Conservation (phyloP, 768 basidiomycete species). For the Serendipita vermifera region DNA sequence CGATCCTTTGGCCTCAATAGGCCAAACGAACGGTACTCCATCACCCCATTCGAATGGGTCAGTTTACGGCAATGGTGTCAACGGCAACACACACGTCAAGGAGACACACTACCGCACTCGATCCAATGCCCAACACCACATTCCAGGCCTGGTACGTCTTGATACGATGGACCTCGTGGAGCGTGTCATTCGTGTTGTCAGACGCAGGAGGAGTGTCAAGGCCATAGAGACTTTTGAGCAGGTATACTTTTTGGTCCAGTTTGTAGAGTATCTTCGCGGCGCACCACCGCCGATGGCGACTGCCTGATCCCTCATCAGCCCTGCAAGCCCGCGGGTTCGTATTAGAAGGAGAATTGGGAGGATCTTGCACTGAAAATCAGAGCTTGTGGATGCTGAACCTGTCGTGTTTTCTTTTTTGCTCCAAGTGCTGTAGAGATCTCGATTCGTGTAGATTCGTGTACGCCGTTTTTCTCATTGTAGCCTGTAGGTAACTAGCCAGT, state of each 20-base stretch:
- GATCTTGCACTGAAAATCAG: too few relatives aligned
- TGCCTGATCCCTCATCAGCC: too few relatives aligned
- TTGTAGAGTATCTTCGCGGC: slow-evolving; percentile 44
- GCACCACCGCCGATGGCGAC: too few relatives aligned
- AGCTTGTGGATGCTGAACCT: too few relatives aligned
- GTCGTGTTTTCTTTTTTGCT: too few relatives aligned
- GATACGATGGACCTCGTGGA: slow-evolving; percentile 57
- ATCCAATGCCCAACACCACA: not conserved
- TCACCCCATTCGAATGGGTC: not conserved
- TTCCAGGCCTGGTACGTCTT: slow-evolving; percentile 21
- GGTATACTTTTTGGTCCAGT: slow-evolving; percentile 70
- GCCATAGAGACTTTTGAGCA: slow-evolving; percentile 93
- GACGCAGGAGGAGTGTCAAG: slow-evolving; percentile 69
- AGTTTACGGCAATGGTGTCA: not conserved
- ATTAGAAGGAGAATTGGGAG: too few relatives aligned
- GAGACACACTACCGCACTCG: too few relatives aligned
- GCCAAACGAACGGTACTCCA: not conserved
- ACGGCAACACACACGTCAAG: slow-evolving; percentile 1
- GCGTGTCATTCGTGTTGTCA: slow-evolving; percentile 55
- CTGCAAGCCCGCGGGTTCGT: too few relatives aligned
- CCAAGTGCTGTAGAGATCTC: too few relatives aligned
- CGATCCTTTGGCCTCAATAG: not conserved
- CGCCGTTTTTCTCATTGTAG: too few relatives aligned
- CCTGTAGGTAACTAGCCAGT: too few relatives aligned
- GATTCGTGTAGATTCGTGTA: too few relatives aligned